Evolutionary conservation across 352 stramenopile genomes (phyloP), one percentile per base, ranked within the genome.

Genomic region (Globisporangium nunn): DNA sequence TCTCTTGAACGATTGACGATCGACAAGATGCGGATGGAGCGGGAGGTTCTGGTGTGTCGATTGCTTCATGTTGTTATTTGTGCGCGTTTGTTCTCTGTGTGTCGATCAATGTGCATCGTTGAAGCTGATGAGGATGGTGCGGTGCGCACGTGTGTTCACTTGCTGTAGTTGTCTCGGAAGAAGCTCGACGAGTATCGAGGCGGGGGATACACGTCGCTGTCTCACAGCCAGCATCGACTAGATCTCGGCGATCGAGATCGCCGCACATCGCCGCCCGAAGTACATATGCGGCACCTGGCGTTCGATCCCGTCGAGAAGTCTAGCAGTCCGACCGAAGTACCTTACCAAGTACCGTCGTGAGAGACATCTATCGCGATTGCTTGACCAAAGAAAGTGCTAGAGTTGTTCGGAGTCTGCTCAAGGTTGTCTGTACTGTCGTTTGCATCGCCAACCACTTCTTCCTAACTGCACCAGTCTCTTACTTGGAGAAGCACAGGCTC

Each of bases 401-500:
- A 23, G 23, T 23, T 23, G 28, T 7, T 6, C 5, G 7, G 17
- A 7, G 29, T 18, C 11, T 5, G 6, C 6, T 30, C 7, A 7
- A 10, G 4, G 43, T 30, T 18, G 43, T 10, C 30, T 14, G 15
- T 28, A 2, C 23, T 23, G 23, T 23, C 23, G 23, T 23, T 23
- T 23, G 23, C 23, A 23, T 23, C 23, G 23, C 23, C 23, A 23
- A 23, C 23, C 23, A 23, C 23, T 23, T 23, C 23, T 23, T 23
- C 23, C 17, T 48, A 12, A 14, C 11, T 10, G 15, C 0, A 29
- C 14, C 15, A 18, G 17, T 7, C 7, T 7, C 15, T 64, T 69
- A 91, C 66, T 90, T 91, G 48, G 77, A 65, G 60, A 94, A 94
- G 51, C 81, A 78, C 11, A 94, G 63, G 50, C 75, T 88, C 12